Percentiles rank a stretch among this genome's conserved stretches.
Evolutionary conservation across 2,329 filamentous ascomycete genomes (phyloP).

Genomic region (Raffaelea albimanens): DNA sequence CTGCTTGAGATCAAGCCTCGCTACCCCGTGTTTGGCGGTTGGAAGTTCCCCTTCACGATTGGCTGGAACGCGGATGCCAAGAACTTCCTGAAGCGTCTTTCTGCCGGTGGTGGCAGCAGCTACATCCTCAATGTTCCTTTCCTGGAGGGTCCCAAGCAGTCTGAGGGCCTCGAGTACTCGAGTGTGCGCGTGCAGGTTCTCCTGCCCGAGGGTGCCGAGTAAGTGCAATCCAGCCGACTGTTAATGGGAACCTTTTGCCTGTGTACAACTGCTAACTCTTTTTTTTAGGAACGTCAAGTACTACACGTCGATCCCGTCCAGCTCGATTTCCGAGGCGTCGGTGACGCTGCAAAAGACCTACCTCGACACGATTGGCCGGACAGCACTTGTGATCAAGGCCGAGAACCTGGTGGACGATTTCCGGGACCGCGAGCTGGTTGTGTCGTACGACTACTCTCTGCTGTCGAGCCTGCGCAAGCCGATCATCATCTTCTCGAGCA

Average conservation of each 20-base stretch:
- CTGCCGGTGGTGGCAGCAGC: slow-evolving; percentile 47
- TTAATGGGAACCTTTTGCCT: too few relatives aligned
- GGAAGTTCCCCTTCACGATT: slow-evolving; percentile 96
- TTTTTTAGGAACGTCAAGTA: slow-evolving; percentile 66
- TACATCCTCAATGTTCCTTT: slow-evolving; percentile 88
- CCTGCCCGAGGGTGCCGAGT: slow-evolving; percentile 84
- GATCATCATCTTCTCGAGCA: slow-evolving; percentile 64
- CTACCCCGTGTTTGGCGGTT: slow-evolving; percentile 93
- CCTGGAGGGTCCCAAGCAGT: slow-evolving; percentile 79
- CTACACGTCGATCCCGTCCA: slow-evolving; percentile 59
- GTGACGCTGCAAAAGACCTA: slow-evolving; percentile 72
- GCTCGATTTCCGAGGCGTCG: slow-evolving; percentile 47
- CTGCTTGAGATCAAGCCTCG: slow-evolving; percentile 83
- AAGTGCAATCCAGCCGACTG: slow-evolving; percentile 30
- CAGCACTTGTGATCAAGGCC: slow-evolving; percentile 68
- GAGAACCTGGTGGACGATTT: slow-evolving; percentile 86
- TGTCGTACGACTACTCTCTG: slow-evolving; percentile 80
- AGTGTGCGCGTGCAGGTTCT: slow-evolving; percentile 72
- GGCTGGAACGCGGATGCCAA: slow-evolving; percentile 88
- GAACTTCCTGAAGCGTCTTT: slow-evolving; percentile 60
- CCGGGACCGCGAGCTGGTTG: slow-evolving; percentile 70
- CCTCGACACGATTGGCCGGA: slow-evolving; percentile 87
- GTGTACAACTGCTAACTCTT: slow-evolving; percentile 25
- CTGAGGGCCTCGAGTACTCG: slow-evolving; percentile 80
- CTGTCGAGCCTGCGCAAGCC: slow-evolving; percentile 75